Percentiles rank a stretch among this genome's conserved stretches.
These are phyloP conservation scores for Citrullus amarus DNA, from an alignment of 306 rosid species.

Conservation along the genomic window DNA sequence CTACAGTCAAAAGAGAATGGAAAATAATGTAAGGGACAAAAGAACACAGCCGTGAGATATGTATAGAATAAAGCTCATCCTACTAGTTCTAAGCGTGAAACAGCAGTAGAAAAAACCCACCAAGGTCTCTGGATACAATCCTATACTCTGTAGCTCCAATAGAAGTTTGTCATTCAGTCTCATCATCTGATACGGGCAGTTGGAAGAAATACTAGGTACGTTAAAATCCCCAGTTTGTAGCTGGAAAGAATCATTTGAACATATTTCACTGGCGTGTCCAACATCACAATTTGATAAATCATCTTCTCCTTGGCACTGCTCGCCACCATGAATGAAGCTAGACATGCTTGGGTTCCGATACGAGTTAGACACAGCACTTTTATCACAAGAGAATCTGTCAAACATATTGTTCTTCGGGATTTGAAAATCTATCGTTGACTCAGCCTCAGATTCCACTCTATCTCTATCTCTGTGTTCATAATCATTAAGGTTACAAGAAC, in stretches of 20 bases:
- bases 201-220: slow-evolving; percentile 35
- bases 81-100: background rate
- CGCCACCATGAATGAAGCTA: slow-evolving; percentile 45
- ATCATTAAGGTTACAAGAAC: slow-evolving; percentile 72
- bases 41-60: background rate
- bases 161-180: slow-evolving; percentile 57
- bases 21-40: background rate
- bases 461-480: slow-evolving; percentile 75
- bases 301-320: slow-evolving; percentile 64
- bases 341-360: slow-evolving; percentile 44
- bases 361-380: slow-evolving; percentile 47
- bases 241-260: slow-evolving; percentile 54
- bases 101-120: slow-evolving; percentile 27
- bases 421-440: slow-evolving; percentile 48
- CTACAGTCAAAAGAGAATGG: slow-evolving; percentile 35
- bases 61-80: background rate
- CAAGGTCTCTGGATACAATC: slow-evolving; percentile 66
- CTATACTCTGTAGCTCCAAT: slow-evolving; percentile 81
- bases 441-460: slow-evolving; percentile 73
- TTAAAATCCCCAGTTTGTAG: slow-evolving; percentile 36
- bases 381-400: slow-evolving; percentile 65
- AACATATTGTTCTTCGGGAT: slow-evolving; percentile 39
- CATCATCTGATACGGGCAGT: slow-evolving; percentile 67
- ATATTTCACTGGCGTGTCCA: slow-evolving; percentile 46
- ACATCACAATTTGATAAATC: slow-evolving; percentile 50